Conservation (phyloP, 257 asterid genomes). For the Solanum dulcamara region DNA sequence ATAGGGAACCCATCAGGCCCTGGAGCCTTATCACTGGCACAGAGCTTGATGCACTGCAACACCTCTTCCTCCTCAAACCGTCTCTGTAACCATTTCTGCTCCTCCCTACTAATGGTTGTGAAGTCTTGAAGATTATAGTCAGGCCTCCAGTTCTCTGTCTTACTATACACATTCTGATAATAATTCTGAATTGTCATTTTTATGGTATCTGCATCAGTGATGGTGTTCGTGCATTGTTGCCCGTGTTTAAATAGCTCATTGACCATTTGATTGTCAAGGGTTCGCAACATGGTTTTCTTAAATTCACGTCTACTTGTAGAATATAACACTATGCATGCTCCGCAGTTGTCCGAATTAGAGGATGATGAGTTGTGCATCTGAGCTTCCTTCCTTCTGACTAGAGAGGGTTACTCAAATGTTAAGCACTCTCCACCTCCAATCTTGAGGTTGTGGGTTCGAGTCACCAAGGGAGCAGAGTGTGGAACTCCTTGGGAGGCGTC, state of each 20-base stretch:
- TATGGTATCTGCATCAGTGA: too few species aligned
- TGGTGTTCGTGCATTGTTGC: not conserved
- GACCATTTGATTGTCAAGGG: not conserved
- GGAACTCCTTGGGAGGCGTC: not conserved
- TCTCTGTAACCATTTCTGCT: too few species aligned
- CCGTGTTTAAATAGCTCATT: not conserved
- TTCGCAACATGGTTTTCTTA: not conserved
- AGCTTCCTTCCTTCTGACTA: not conserved
- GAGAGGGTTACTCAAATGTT: not conserved
- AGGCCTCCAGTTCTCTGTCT: too few species aligned
- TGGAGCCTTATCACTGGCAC: too few species aligned
- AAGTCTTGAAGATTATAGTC: too few species aligned
- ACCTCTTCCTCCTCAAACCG: too few species aligned
- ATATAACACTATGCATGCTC: not conserved
- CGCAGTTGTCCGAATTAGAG: not conserved
- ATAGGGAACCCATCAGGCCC: too few species aligned
- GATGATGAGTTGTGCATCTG: not conserved
- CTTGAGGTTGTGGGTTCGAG: not conserved
- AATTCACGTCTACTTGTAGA: not conserved
- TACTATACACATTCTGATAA: too few species aligned
- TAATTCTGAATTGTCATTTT: too few species aligned
- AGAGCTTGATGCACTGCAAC: too few species aligned
- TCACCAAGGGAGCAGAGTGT: not conserved
- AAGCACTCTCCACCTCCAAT: not conserved
- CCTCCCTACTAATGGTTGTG: too few species aligned